Evolutionary conservation across 129 eudicot genomes (phyloP).

Genomic region (Saposhnikovia divaricata): DNA sequence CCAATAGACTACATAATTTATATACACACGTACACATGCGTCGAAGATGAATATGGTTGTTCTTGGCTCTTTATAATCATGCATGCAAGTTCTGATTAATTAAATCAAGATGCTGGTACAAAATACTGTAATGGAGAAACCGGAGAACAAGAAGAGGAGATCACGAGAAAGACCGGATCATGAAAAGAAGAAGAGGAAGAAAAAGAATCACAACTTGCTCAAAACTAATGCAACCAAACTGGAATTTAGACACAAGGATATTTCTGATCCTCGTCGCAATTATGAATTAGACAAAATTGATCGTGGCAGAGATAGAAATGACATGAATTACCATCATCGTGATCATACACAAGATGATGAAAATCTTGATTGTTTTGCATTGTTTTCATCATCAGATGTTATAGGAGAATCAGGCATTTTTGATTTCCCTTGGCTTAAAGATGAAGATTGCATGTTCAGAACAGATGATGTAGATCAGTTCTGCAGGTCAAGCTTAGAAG

Average conservation of each 20-base stretch:
- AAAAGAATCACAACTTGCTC: not conserved
- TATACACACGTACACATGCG: not conserved
- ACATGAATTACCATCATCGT: not conserved
- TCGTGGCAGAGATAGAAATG: not conserved
- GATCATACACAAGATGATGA: not conserved
- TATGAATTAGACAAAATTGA: not conserved
- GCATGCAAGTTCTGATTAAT: slow-evolving; percentile 4
- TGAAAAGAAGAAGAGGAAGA: not conserved
- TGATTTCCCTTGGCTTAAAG: slow-evolving; percentile 13
- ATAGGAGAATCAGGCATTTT: not conserved
- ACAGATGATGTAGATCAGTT: not conserved
- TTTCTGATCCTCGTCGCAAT: not conserved
- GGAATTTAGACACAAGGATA: not conserved
- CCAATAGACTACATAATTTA: not conserved
- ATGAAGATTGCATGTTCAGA: slow-evolving; percentile 6
- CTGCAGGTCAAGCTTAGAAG: slow-evolving; percentile 4
- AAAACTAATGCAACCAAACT: not conserved
- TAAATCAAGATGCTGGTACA: not conserved
- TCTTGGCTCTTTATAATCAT: not conserved
- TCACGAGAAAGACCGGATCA: not conserved
- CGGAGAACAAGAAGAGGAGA: slow-evolving; percentile 6
- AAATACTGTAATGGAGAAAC: not conserved
- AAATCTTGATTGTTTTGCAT: not conserved
- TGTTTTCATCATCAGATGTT: not conserved
- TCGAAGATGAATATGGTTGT: not conserved